Evolutionary conservation across 495 filamentous ascomycete species (phyloP).

Genomic region (Penicillium canariense): DNA sequence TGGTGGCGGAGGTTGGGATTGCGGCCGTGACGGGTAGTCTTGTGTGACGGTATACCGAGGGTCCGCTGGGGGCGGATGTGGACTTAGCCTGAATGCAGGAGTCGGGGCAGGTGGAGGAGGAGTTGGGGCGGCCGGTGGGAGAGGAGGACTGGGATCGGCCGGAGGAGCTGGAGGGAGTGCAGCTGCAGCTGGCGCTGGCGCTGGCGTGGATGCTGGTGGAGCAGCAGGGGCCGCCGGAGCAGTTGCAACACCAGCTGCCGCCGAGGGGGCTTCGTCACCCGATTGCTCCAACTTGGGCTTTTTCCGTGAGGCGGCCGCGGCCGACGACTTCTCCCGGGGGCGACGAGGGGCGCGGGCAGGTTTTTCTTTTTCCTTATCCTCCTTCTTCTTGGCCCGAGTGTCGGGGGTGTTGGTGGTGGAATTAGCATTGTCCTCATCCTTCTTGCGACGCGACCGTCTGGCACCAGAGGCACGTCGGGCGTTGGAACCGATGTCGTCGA

Average conservation of each 20-base stretch:
- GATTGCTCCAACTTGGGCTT: constrained; percentile 46
- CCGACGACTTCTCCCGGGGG: constrained; percentile 39
- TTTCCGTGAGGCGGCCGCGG: constrained; percentile 39
- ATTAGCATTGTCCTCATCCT: constrained; percentile 35
- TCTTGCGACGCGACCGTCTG: constrained; percentile 50
- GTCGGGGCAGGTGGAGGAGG: constrained; percentile 25
- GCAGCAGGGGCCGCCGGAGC: neutral
- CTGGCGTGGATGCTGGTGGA: constrained; percentile 7
- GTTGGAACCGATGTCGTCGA: constrained; percentile 18
- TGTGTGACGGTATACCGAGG: constrained; percentile 4
- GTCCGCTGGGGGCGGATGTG: constrained; percentile 26
- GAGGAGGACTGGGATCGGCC: constrained; percentile 18
- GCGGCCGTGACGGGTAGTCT: constrained; percentile 26
- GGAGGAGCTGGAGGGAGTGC: constrained; percentile 11
- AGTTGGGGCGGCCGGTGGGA: constrained; percentile 10
- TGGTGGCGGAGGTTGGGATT: constrained; percentile 40
- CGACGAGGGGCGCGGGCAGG: constrained; percentile 41
- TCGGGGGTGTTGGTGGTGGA: constrained; percentile 14
- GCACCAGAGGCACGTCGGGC: constrained; percentile 31
- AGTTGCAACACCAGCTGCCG: constrained; percentile 3
- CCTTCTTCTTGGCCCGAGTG: constrained; percentile 29
- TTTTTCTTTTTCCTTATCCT: constrained; percentile 34
- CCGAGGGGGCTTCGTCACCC: constrained; percentile 15
- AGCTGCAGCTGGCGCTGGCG: constrained; percentile 13
- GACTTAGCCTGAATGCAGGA: constrained; percentile 15